phyloP scores from a whole-genome alignment of 192 early-diverging fungal species.

The Rhizoclosmatium globosum region DNA sequence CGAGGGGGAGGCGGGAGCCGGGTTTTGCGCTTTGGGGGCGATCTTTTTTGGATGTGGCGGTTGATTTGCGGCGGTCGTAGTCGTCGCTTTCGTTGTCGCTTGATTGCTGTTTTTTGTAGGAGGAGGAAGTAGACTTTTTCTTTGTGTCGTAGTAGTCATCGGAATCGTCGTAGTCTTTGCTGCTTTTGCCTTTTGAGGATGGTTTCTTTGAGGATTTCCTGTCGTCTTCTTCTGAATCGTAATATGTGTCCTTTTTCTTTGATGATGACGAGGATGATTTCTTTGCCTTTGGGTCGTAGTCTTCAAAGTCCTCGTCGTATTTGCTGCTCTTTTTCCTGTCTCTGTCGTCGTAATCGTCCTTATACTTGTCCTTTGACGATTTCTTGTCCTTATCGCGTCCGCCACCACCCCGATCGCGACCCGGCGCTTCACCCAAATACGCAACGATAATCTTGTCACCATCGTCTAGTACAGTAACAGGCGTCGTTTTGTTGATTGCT shows the following conservation, averaged over 20 bases:
- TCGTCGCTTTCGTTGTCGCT: conserved; percentile 11
- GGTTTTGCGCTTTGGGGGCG: conserved; percentile 11
- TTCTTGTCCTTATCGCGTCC: neutral
- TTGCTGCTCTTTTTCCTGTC: neutral
- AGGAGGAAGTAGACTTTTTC: neutral
- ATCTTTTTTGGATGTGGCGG: conserved; percentile 6
- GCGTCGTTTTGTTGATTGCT: conserved; percentile 26
- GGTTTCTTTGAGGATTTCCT: conserved; percentile 11
- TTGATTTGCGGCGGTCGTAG: conserved; percentile 3
- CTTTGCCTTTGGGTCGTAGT: conserved; percentile 3
- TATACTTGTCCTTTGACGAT: neutral
- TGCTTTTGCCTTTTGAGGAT: conserved; percentile 14
- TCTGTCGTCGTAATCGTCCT: conserved; percentile 5
- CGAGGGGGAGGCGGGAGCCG: neutral
- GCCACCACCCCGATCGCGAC: neutral
- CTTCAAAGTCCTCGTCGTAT: conserved; percentile 7
- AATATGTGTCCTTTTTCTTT: conserved; percentile 8
- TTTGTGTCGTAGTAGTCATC: conserved; percentile 15
- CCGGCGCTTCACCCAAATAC: conserved; percentile 10
- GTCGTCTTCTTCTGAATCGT: conserved; percentile 27
- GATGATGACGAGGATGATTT: neutral
- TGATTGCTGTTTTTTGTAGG: neutral
- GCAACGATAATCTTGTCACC: conserved; percentile 36
- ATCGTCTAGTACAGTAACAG: conserved; percentile 27
- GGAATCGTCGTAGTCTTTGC: neutral